Percentiles rank a stretch among this genome's conserved stretches.
These are phyloP conservation scores for Amaranthus tricolor DNA, from an alignment of 179 eudicot species.

Conservation along the genomic window DNA sequence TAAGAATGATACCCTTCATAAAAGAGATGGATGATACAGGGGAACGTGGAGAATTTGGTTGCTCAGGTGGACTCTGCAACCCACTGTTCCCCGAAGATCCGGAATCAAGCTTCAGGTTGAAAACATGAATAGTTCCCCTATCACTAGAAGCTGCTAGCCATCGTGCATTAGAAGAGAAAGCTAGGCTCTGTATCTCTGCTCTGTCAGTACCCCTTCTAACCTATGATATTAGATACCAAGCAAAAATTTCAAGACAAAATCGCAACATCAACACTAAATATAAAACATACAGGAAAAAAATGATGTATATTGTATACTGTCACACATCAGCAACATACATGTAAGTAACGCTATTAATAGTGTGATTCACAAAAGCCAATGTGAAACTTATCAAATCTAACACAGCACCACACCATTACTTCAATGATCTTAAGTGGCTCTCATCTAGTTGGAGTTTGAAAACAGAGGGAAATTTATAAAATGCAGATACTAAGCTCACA, in stretches of 20 bases:
- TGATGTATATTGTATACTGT: too few relatives aligned
- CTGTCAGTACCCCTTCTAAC: constrained; percentile 46
- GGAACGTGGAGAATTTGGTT: constrained; percentile 31
- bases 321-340: background rate
- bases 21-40: constrained; percentile 36
- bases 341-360: background rate
- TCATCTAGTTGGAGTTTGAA: too few relatives aligned
- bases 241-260: background rate
- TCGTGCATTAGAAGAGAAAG: constrained; percentile 38
- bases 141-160: constrained; percentile 47
- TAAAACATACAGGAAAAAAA: background rate
- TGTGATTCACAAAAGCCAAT: background rate
- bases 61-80: constrained; percentile 25
- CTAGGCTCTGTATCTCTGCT: constrained; percentile 46
- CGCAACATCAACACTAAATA: background rate
- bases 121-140: constrained; percentile 47
- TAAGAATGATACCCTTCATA: constrained; percentile 57
- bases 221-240: constrained; percentile 22
- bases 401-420: too few relatives aligned
- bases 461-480: too few relatives aligned
- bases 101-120: constrained; percentile 35
- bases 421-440: too few relatives aligned
- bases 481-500: too few relatives aligned
- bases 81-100: constrained; percentile 24
- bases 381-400: too few relatives aligned